Evolutionary conservation across 768 basidiomycete genomes (phyloP), one percentile per base, ranked within the genome.

Genomic region (Stropharia rugosoannulata): DNA sequence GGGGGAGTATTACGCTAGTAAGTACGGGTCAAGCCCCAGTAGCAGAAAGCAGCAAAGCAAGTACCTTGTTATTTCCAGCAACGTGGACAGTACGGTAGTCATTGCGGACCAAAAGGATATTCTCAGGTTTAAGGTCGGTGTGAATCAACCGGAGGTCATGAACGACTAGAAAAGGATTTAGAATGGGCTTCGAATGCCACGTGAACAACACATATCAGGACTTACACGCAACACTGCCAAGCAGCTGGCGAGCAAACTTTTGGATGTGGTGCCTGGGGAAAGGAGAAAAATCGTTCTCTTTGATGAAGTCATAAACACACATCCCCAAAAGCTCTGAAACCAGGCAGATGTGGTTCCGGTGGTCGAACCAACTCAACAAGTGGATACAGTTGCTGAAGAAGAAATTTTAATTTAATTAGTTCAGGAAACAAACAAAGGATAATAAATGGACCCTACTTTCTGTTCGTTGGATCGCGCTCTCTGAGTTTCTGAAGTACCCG

Each of bases 111-210:
- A 99, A 84, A 22, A 99, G 80, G 51, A 99, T 98, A 70, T 98
- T 98, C 78, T 99, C 97, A 32, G 97, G 97, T 73, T 99, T 99
- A 51, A 99, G 82, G 78, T 99, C 97, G 37, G 97, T 99, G 72
- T 99, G 97, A 59, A 98, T 89, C 58, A 98, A 79, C 64, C 88
- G 86, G 45, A 95, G 80, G 59, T 91, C 85, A 66, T 99, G 97
- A 37, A 97, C 75, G 75, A 97, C 96, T 98, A 43, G 54, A 32
- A 56, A 11, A 36, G 49, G 48, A 51, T 32, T 61, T 36, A 69
- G 59, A 64, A 61, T 54, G 43, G 53, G 56, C 60, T 53, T 10
- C 46, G 37, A 36, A 18, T 13, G 38, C 46, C 40, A 47, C 47
- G 46, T 47, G 45, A 29, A 19, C 22, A 40, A 38, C 57, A 52